Conservation (phyloP, 140 eudicot species). For the Oenanthe javanica region DNA sequence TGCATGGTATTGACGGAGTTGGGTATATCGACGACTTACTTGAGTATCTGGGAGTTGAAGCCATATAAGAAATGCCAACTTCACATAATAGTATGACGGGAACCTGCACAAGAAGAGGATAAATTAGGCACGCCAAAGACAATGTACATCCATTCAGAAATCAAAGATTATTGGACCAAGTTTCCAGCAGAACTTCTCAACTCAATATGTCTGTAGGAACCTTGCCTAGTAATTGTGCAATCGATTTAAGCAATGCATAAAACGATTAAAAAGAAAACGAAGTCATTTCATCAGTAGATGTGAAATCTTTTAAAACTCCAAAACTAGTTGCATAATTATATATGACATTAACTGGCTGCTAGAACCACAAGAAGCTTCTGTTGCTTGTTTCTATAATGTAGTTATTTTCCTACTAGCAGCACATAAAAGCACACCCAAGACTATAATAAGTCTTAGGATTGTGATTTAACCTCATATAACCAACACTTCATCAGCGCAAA, state of each 20-base stretch:
- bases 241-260: neutral
- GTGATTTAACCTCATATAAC: neutral
- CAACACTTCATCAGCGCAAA: neutral
- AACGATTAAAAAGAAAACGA: neutral
- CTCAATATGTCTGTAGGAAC: neutral
- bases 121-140: neutral
- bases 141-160: neutral
- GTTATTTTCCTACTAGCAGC: neutral
- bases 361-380: neutral
- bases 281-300: neutral
- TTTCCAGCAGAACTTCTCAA: neutral
- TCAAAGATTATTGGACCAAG: neutral
- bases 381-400: neutral
- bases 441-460: neutral
- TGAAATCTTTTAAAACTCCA: neutral
- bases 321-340: neutral
- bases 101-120: constrained; percentile 24
- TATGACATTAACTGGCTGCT: neutral
- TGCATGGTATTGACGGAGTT: neutral
- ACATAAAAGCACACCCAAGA: neutral
- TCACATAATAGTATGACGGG: constrained; percentile 47
- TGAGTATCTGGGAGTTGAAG: constrained; percentile 50
- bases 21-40: constrained; percentile 20
- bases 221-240: neutral
- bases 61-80: constrained; percentile 68